These are phyloP conservation scores for Chlorella sp. DNA, from an alignment of 139 green algal species.

Conservation along the genomic window DNA sequence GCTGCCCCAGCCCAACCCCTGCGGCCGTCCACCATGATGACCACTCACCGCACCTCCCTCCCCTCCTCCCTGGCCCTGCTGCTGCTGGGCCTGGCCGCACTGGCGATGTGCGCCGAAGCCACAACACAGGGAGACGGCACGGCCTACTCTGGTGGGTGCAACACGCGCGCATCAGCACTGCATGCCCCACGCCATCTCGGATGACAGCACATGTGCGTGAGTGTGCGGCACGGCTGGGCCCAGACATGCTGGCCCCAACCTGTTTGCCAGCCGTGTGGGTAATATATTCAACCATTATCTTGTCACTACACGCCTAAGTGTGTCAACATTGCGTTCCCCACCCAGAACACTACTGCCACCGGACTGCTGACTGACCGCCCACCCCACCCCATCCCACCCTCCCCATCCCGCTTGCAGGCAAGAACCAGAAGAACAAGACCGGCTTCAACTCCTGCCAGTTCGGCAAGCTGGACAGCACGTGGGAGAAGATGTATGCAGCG, in stretches of 20 bases:
- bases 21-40: not conserved
- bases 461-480: not conserved
- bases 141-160: not conserved
- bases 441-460: not conserved
- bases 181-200: not conserved
- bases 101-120: not conserved
- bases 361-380: not conserved
- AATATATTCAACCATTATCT: too few species aligned
- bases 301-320: not conserved
- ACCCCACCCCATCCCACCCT: not conserved
- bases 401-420: not conserved
- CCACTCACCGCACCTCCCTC: too few species aligned
- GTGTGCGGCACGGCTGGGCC: too few species aligned
- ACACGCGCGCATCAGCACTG: not conserved
- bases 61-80: not conserved
- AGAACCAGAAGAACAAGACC: not conserved
- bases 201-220: not conserved
- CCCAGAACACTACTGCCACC: not conserved
- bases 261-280: not conserved
- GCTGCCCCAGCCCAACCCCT: too few species aligned
- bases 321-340: not conserved
- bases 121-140: not conserved
- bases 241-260: not conserved
- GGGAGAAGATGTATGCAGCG: not conserved
- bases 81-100: not conserved